A percentile compares a stretch with the other conserved stretches of the same genome.
phyloP scores from a whole-genome alignment of 2,329 filamentous ascomycete species.

The Exophiala aquamarina region DNA sequence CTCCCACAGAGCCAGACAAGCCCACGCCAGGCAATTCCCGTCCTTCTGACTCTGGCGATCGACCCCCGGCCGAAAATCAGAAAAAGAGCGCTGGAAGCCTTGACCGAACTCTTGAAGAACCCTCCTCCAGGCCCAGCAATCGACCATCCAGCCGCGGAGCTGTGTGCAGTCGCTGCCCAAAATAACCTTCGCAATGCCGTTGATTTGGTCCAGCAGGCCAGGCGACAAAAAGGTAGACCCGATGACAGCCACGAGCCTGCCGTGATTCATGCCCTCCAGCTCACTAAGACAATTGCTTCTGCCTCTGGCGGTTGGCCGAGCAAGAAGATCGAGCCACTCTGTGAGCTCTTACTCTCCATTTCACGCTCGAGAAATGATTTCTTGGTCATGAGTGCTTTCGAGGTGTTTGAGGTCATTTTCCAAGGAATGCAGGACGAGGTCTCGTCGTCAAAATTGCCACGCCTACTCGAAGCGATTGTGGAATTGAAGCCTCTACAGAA shows the following conservation, averaged over 20 bases:
- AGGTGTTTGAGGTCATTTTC: conserved; percentile 97
- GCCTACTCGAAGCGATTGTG: conserved; percentile 85
- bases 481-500: conserved; percentile 89
- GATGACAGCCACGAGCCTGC: conserved; percentile 71
- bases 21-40: conserved; percentile 82
- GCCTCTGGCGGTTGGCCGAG: conserved; percentile 94
- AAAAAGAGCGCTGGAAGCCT: conserved; percentile 86
- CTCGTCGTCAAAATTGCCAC: conserved; percentile 83
- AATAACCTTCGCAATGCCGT: conserved; percentile 72
- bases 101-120: conserved; percentile 77
- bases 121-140: conserved; percentile 88
- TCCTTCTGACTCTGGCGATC: conserved; percentile 78
- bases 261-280: conserved; percentile 86
- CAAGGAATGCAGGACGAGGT: conserved; percentile 84
- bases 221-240: conserved; percentile 57
- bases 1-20: conserved; percentile 79
- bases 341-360: conserved; percentile 84
- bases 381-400: conserved; percentile 93
- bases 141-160: conserved; percentile 91
- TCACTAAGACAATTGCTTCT: conserved; percentile 84
- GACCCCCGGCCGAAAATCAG: conserved; percentile 91
- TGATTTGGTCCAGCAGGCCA: conserved; percentile 66
- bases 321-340: conserved; percentile 89
- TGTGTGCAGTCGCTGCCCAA: conserved; percentile 91
- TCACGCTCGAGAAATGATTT: conserved; percentile 90